Evolutionary conservation across 2,329 filamentous ascomycete species (phyloP).

Genomic region (Venturia aucupariae): DNA sequence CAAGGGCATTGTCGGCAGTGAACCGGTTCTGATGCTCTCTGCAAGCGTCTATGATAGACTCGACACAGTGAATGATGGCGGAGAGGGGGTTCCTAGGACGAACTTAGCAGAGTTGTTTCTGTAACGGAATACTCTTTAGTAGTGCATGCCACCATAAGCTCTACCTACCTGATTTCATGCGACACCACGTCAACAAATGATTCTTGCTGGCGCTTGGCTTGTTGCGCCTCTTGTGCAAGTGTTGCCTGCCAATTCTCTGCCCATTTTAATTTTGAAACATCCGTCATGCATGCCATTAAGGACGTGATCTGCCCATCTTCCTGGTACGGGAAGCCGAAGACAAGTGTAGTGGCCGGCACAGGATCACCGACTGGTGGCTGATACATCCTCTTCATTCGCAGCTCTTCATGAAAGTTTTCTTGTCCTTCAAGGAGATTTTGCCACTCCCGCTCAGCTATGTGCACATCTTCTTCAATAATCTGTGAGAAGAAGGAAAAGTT

Average conservation of each 20-base stretch:
- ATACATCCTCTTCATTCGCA: conserved; percentile 1
- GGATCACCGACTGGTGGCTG: conserved; percentile 2
- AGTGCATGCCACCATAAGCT: not conserved
- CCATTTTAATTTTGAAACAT: conserved; percentile 4
- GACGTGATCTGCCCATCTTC: not conserved
- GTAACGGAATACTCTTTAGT: too few species aligned
- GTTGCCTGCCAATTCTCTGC: conserved; percentile 5
- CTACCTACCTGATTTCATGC: not conserved
- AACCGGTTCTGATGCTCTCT: not conserved
- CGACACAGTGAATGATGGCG: conserved; percentile 12
- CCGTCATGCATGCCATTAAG: conserved; percentile 5
- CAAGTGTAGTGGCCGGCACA: not conserved
- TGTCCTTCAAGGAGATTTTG: not conserved
- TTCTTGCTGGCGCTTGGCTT: conserved; percentile 10
- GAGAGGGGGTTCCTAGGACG: conserved; percentile 9
- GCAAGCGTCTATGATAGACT: conserved; percentile 10
- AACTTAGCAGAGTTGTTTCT: not conserved
- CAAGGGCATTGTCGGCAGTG: not conserved
- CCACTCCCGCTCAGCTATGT: not conserved
- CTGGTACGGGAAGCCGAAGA: not conserved
- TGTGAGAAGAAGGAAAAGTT: not conserved
- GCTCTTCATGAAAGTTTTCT: not conserved
- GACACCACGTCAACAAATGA: conserved; percentile 3
- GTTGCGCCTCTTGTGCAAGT: conserved; percentile 1
- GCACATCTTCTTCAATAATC: conserved; percentile 5